phyloP scores from a whole-genome alignment of 345 rosid species.

The Aegle marmelos region DNA sequence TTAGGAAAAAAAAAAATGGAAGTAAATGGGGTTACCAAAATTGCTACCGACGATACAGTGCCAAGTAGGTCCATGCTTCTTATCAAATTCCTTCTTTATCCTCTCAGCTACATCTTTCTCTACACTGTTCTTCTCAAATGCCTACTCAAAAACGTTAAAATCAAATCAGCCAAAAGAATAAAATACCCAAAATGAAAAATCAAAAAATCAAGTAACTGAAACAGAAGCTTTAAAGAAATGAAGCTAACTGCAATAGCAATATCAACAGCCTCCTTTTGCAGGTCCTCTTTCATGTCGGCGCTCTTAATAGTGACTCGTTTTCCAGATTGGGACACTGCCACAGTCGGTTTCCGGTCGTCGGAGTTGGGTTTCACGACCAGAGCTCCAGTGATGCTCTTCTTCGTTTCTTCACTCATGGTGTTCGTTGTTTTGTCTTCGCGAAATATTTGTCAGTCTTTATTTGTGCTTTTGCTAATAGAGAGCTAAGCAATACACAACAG shows the following conservation, averaged over 20 bases:
- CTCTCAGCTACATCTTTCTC: slow-evolving; percentile 98
- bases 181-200: slow-evolving; percentile 14
- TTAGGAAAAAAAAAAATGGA: background rate
- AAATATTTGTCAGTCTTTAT: background rate
- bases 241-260: slow-evolving; percentile 67
- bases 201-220: slow-evolving; percentile 11
- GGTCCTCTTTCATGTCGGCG: slow-evolving; percentile 96
- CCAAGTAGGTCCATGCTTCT: slow-evolving; percentile 95
- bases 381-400: slow-evolving; percentile 55
- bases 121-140: slow-evolving; percentile 71
- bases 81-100: slow-evolving; percentile 96
- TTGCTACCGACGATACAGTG: slow-evolving; percentile 99
- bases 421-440: slow-evolving; percentile 6
- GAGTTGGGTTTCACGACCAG: slow-evolving; percentile 36
- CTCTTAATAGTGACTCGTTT: slow-evolving; percentile 74
- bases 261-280: slow-evolving; percentile 89
- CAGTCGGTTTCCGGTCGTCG: slow-evolving; percentile 53
- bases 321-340: slow-evolving; percentile 37
- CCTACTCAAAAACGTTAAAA: slow-evolving; percentile 39
- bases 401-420: slow-evolving; percentile 50
- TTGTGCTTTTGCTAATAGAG: background rate
- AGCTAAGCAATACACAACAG: background rate
- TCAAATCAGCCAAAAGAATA: background rate
- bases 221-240: slow-evolving; percentile 2
- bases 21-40: slow-evolving; percentile 59